phyloP scores from a whole-genome alignment of 208 protist species.

The Wallacemonas rigidus region DNA sequence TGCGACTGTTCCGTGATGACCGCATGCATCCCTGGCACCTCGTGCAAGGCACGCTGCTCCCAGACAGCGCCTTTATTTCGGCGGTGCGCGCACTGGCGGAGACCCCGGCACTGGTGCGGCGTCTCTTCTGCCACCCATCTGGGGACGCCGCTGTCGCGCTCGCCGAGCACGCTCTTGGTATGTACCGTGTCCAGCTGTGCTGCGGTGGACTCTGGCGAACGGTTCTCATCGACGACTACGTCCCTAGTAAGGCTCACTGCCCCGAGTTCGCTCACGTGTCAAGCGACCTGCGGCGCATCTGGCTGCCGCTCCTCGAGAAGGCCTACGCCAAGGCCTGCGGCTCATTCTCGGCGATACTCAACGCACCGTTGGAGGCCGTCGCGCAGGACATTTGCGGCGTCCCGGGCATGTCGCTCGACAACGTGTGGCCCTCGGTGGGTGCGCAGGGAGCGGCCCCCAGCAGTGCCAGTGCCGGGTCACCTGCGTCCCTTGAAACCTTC shows the following conservation, averaged over 20 bases:
- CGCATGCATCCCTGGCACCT: slow-evolving; percentile 34
- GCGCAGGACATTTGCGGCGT: slow-evolving; percentile 48
- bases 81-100: slow-evolving; percentile 39
- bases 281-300: slow-evolving; percentile 72
- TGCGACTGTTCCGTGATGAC: slow-evolving; percentile 54
- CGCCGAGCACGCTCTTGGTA: slow-evolving; percentile 41
- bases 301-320: slow-evolving; percentile 86
- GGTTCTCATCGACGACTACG: slow-evolving; percentile 77
- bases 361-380: slow-evolving; percentile 38
- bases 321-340: slow-evolving; percentile 87
- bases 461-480: too few relatives aligned
- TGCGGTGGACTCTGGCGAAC: slow-evolving; percentile 48
- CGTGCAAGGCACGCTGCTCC: slow-evolving; percentile 31
- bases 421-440: slow-evolving; percentile 28
- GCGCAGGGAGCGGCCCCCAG: too few relatives aligned
- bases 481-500: slow-evolving; percentile 11
- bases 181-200: slow-evolving; percentile 60
- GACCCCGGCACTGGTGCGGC: slow-evolving; percentile 27
- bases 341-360: slow-evolving; percentile 66
- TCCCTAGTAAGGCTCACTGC: slow-evolving; percentile 44
- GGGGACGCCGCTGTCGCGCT: slow-evolving; percentile 23
- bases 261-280: slow-evolving; percentile 49
- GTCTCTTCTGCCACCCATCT: slow-evolving; percentile 53
- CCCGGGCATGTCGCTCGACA: slow-evolving; percentile 32
- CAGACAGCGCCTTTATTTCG: slow-evolving; percentile 52